Base-by-base conservation (phyloP, 768 basidiomycete species). In the Fomitopsis serialis region DNA sequence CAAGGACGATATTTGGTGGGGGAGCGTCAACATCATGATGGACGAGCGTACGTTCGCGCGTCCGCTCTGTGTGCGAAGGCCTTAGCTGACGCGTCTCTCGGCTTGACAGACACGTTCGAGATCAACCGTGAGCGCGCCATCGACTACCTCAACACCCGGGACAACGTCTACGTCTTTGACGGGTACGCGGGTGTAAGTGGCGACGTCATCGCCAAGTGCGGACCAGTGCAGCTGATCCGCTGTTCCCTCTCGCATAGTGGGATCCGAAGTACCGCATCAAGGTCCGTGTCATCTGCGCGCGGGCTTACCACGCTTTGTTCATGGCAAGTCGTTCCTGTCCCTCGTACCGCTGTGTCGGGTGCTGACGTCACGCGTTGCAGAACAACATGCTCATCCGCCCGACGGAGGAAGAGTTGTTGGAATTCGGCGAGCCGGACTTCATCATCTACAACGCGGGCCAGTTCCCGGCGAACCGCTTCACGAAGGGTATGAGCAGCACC, bases 311-410 rank as follows among this genome's bases (percentile, higher is more conserved):
- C 71, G 97, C 96, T 27, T 79, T 97, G 54, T 99, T 94, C 78
- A 98, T 98, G 94, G 92, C 90, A 66, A 69, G 86, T 80, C 45
- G 49, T 47, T 43, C 42, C 27, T 35, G 11, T 22, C 25, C 34
- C 40, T 45, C 10, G 53, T 50, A 51, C 36, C 27, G 58, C 43
- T 40, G 52, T 27, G 23, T 34, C 24, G n/a, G 29, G 11, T 42
- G 12, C 21, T 48, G 44, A 54, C 46, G 48, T 32, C 15, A 27
- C 47, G 49, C 55, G 43, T 40, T 23, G 54, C 55, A 93, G 92
- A 89, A 98, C 76, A 98, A 98, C 80, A 98, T 99, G 97, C 83
- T 99, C 56, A 99, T 99, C 70, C 92, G 97, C 54, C 97, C 97
- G 40, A 96, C 95, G 5, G 84, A 90, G 53, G 90, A 95, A 62